Conservation (phyloP, 768 basidiomycete genomes). For the Tylopilus felleus region DNA sequence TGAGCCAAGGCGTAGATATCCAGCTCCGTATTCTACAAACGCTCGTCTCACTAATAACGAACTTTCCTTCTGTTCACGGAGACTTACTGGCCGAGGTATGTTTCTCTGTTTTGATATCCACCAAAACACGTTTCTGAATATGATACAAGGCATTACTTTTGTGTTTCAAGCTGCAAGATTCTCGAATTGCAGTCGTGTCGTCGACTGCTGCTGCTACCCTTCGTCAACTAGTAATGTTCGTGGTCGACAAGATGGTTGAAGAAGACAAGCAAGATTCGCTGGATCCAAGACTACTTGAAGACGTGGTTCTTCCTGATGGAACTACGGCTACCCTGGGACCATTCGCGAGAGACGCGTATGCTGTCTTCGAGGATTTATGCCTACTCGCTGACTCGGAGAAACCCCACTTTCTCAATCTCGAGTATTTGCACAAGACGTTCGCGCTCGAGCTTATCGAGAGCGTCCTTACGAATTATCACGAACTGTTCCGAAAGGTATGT, state of each 20-base stretch:
- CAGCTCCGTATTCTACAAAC: conserved; percentile 93
- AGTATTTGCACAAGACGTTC: conserved; percentile 86
- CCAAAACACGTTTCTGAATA: neutral
- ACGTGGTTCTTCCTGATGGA: conserved; percentile 66
- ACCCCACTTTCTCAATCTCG: conserved; percentile 78
- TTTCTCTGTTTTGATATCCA: conserved; percentile 3
- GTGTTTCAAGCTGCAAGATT: conserved; percentile 95
- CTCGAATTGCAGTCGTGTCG: conserved; percentile 92
- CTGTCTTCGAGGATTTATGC: conserved; percentile 91
- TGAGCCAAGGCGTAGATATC: conserved; percentile 95
- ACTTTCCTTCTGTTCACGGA: conserved; percentile 80
- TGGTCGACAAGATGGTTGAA: conserved; percentile 88
- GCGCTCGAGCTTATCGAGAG: conserved; percentile 97
- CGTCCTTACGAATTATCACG: conserved; percentile 88
- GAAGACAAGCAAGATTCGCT: conserved; percentile 55
- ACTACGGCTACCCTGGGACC: conserved; percentile 60
- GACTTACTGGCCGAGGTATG: conserved; percentile 76
- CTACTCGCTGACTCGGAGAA: conserved; percentile 79
- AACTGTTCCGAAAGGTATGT: conserved; percentile 75
- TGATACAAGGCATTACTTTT: conserved; percentile 74
- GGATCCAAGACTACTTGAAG: conserved; percentile 20
- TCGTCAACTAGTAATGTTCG: conserved; percentile 95
- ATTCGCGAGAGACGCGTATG: conserved; percentile 79
- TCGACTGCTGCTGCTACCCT: conserved; percentile 96
- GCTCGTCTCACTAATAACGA: conserved; percentile 85